Percentiles rank a stretch among this genome's conserved stretches.
Evolutionary conservation across 1,139 yeast species (phyloP).

Genomic region (Debaryomyces robertsiae): DNA sequence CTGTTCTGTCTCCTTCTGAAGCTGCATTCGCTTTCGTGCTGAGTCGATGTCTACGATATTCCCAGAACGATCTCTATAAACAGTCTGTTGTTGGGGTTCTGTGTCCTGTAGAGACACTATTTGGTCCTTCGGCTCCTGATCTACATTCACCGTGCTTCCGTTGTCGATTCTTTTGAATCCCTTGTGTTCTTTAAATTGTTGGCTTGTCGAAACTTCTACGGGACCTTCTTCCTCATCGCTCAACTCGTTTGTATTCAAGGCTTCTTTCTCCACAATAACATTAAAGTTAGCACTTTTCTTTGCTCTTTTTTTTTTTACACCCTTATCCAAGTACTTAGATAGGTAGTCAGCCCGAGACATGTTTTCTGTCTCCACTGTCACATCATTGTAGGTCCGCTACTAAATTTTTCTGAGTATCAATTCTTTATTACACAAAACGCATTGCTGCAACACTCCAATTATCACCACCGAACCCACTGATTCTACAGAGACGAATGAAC

Average conservation of each 20-base stretch:
- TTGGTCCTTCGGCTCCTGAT: constrained; percentile 3
- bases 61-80: constrained; percentile 46
- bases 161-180: constrained; percentile 45
- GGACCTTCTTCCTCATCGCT: constrained; percentile 24
- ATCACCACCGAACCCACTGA: no score
- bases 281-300: constrained; percentile 15
- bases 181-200: constrained; percentile 19
- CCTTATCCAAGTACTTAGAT: constrained; percentile 24
- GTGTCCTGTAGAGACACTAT: constrained; percentile 14
- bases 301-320: constrained; percentile 12
- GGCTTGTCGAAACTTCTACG: constrained; percentile 20
- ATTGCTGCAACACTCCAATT: no score
- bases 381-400: neutral
- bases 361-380: neutral
- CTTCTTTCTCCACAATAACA: constrained; percentile 13
- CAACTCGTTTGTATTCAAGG: constrained; percentile 1
- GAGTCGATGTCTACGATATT: constrained; percentile 36
- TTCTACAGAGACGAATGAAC: neutral
- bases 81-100: constrained; percentile 21
- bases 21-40: constrained; percentile 23
- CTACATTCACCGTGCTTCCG: constrained; percentile 21
- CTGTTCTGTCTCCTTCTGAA: constrained; percentile 43
- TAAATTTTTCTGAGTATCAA: neutral
- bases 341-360: constrained; percentile 31
- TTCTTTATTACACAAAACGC: constrained; percentile 7